phyloP scores from a whole-genome alignment of 2,329 filamentous ascomycete genomes.

The Graphiopsis chlorocephala region DNA sequence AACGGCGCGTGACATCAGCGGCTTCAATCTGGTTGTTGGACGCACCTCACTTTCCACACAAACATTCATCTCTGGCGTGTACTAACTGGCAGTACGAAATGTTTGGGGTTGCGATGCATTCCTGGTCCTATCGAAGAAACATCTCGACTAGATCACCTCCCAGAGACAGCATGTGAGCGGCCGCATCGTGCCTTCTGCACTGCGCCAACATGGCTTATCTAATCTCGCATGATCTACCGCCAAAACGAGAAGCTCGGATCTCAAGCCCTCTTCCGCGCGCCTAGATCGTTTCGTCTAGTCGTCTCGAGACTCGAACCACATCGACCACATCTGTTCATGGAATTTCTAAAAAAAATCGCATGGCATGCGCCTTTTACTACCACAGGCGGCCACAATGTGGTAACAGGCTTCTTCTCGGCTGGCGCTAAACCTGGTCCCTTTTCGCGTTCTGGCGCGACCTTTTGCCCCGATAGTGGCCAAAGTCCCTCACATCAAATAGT shows the following conservation, averaged over 20 bases:
- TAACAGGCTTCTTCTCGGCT: neutral
- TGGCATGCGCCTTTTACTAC: neutral
- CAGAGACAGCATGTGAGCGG: neutral
- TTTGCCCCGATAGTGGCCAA: neutral
- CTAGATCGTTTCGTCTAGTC: neutral
- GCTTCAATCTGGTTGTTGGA: neutral
- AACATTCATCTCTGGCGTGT: neutral
- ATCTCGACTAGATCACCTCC: neutral
- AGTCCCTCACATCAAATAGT: neutral
- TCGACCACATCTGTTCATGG: neutral
- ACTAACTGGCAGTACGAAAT: neutral
- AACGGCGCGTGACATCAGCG: slow-evolving; percentile 1
- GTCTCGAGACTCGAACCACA: neutral
- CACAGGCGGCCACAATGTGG: neutral
- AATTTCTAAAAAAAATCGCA: neutral
- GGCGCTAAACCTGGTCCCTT: neutral
- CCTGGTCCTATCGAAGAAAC: neutral
- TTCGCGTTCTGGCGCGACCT: neutral
- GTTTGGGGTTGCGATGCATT: neutral
- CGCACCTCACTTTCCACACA: neutral
- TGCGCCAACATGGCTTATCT: neutral
- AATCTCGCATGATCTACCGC: neutral
- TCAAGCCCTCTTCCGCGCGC: neutral
- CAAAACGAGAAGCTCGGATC: neutral
- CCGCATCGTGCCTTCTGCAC: neutral